Percentiles rank a stretch among this genome's conserved stretches.
Evolutionary conservation across 306 rosid species (phyloP).

Genomic region (Notholithocarpus densiflorus): DNA sequence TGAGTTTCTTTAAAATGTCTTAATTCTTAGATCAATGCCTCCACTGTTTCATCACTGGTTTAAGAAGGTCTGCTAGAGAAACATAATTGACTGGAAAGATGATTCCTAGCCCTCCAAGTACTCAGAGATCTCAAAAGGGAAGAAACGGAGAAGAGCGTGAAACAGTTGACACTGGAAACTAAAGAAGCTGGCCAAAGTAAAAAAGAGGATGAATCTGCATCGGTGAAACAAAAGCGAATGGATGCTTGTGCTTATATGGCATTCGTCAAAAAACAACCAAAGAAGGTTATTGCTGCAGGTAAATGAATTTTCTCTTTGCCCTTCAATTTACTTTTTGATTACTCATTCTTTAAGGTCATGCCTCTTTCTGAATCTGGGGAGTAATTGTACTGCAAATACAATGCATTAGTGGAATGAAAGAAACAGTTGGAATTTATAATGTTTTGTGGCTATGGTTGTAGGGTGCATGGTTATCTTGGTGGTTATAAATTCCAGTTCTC

Average conservation of each 20-base stretch:
- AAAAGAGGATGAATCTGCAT: conserved; percentile 9
- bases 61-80: no score
- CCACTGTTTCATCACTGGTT: background rate
- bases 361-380: background rate
- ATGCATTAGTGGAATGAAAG: background rate
- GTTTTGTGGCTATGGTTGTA: background rate
- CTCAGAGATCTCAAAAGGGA: conserved; percentile 19
- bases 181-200: conserved; percentile 32
- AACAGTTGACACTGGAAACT: conserved; percentile 38
- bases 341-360: background rate
- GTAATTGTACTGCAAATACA: background rate
- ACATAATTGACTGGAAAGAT: no score
- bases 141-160: conserved; percentile 47
- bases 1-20: background rate
- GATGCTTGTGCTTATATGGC: conserved; percentile 43
- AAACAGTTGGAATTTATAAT: background rate
- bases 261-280: conserved; percentile 17
- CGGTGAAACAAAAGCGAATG: conserved; percentile 29
- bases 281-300: conserved; percentile 34
- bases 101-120: no score
- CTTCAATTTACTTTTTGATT: background rate
- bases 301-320: conserved; percentile 2
- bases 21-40: background rate
- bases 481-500: background rate
- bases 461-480: background rate